Conservation (phyloP, 1,139 yeast genomes). For the Nadsonia commutata region DNA sequence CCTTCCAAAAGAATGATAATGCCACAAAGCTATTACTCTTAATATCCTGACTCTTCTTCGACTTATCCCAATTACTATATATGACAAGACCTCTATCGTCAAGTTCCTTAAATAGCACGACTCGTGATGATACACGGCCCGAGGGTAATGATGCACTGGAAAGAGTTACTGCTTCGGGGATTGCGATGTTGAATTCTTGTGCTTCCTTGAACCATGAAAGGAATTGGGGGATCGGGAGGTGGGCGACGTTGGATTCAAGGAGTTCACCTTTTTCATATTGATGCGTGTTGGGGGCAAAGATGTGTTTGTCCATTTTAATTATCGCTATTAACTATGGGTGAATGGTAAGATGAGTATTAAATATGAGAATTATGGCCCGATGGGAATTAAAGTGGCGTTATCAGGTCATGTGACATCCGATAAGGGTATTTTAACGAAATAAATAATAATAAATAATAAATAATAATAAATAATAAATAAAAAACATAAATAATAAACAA, state of each 20-base stretch:
- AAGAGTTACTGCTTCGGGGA: constrained; percentile 71
- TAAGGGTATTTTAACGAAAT: too few species aligned
- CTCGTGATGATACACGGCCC: constrained; percentile 75
- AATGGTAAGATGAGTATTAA: too few species aligned
- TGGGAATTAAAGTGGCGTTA: too few species aligned
- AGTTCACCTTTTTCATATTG: constrained; percentile 67
- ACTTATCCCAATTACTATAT: constrained; percentile 81
- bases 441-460: too few species aligned
- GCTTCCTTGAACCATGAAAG: constrained; percentile 79
- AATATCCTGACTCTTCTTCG: constrained; percentile 66
- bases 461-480: too few species aligned
- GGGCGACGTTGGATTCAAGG: constrained; percentile 35
- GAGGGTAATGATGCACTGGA: constrained; percentile 79
- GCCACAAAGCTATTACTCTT: constrained; percentile 65
- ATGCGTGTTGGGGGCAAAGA: constrained; percentile 33
- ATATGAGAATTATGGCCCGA: too few species aligned
- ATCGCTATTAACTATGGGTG: too few species aligned
- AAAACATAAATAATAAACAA: too few species aligned
- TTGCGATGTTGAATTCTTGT: constrained; percentile 32
- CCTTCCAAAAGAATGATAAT: constrained; percentile 86
- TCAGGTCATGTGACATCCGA: too few species aligned
- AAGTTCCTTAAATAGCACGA: constrained; percentile 76
- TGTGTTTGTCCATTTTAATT: too few species aligned
- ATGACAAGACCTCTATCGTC: constrained; percentile 77
- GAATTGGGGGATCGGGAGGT: constrained; percentile 65